These are phyloP conservation scores for Clarireedia sp. DNA, from an alignment of 2,329 filamentous ascomycete species.

Conservation along the genomic window DNA sequence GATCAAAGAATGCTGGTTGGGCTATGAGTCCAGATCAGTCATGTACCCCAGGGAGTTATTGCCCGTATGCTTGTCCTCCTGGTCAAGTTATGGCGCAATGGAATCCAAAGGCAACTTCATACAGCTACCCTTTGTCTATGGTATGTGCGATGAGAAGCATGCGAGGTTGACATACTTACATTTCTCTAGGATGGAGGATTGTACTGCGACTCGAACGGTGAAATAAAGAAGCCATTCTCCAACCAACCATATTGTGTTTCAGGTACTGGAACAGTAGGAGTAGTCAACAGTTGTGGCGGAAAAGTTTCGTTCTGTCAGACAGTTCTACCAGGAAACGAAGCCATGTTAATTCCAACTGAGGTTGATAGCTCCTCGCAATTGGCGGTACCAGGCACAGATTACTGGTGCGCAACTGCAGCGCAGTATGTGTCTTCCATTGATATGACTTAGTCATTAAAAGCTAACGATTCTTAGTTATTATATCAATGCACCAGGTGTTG, in stretches of 20 bases:
- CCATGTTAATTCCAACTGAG: slow-evolving; percentile 74
- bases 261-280: slow-evolving; percentile 57
- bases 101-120: slow-evolving; percentile 60
- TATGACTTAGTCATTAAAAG: background rate
- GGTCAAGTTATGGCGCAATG: slow-evolving; percentile 74
- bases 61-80: slow-evolving; percentile 68
- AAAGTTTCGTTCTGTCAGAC: slow-evolving; percentile 71
- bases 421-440: slow-evolving; percentile 48
- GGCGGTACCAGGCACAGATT: slow-evolving; percentile 60
- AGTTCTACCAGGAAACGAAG: slow-evolving; percentile 69
- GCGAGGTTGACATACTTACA: slow-evolving; percentile 10
- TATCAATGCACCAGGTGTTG: slow-evolving; percentile 65
- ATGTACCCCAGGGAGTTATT: slow-evolving; percentile 61
- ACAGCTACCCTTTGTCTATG: slow-evolving; percentile 64
- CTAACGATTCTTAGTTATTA: slow-evolving; percentile 50
- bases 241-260: slow-evolving; percentile 60
- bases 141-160: slow-evolving; percentile 37
- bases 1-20: slow-evolving; percentile 61
- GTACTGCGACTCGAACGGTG: slow-evolving; percentile 59
- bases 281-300: slow-evolving; percentile 55
- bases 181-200: slow-evolving; percentile 59
- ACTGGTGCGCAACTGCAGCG: slow-evolving; percentile 66
- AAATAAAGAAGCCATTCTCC: slow-evolving; percentile 61
- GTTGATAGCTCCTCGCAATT: slow-evolving; percentile 50
- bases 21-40: slow-evolving; percentile 69